Percentiles rank a stretch among this genome's conserved stretches.
Conservation (phyloP, 208 protist species). For the Trypanosoma melophagium region DNA sequence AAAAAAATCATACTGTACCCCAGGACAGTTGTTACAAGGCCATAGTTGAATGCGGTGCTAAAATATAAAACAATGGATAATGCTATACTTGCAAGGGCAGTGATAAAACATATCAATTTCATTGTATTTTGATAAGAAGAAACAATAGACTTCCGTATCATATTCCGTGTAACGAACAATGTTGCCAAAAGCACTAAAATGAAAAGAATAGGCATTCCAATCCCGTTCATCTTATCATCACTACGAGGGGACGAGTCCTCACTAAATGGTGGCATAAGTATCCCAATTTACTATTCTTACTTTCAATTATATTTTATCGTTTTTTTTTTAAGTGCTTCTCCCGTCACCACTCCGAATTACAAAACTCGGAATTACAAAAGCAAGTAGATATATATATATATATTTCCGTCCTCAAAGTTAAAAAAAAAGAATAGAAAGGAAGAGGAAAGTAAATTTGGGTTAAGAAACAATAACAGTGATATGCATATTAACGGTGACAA, state of each 20-base stretch:
- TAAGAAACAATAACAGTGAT: conserved; percentile 22
- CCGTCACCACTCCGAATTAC: no score
- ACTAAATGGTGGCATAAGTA: background rate
- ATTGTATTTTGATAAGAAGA: conserved; percentile 1
- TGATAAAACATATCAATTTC: background rate
- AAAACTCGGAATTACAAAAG: no score
- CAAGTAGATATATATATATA: no score
- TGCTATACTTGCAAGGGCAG: conserved; percentile 6
- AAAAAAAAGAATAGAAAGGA: conserved; percentile 8
- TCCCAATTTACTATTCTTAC: background rate
- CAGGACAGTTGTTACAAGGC: conserved; percentile 22
- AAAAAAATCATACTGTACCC: conserved; percentile 7
- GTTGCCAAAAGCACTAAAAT: conserved; percentile 5
- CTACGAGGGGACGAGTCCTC: background rate
- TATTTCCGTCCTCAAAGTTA: no score
- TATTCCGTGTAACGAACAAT: background rate
- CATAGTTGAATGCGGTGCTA: conserved; percentile 20
- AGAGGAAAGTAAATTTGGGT: background rate
- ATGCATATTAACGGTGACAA: no score
- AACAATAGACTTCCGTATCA: background rate
- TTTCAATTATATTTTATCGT: conserved; percentile 1
- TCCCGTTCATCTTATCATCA: conserved; percentile 14
- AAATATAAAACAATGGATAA: conserved; percentile 29
- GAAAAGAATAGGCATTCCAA: conserved; percentile 26
- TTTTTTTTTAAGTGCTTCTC: background rate